Evolutionary conservation across 2,329 filamentous ascomycete species (phyloP), one percentile per base, ranked within the genome.

Genomic region (Reticulascus tulasneorum): DNA sequence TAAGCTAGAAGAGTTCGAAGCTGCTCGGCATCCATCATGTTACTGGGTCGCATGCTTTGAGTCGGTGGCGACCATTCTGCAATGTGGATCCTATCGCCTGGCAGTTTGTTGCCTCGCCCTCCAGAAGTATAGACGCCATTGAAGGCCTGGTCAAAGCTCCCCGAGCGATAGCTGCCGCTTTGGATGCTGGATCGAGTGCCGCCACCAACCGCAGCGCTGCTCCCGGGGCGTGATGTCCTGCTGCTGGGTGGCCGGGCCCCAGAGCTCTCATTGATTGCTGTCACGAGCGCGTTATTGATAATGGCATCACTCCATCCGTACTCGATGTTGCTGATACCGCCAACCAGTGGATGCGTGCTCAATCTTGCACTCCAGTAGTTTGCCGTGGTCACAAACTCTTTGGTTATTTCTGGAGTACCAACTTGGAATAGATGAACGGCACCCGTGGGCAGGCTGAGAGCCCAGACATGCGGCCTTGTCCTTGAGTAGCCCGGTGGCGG

Each of bases 351-450:
- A 55, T 97, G 89, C 44, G 94, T 96, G 53, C 89, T 95, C 21
- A 97, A 72, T 33, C 93, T 79, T 3, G 93, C 91, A 54, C 88
- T 93, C 93, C 93, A 98, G 64, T 97, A 98, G 63, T 98, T 98
- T 51, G 87, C 88, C 2, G 90, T 94, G 13, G 79, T 83, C 34
- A 97, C 90, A 52, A 96, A 98, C 58, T 98, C 93, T 49, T 85
- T 84, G 50, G 90, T 86, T 51, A 97, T 95, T 51, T 98, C 93
- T 0, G 87, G 80, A 1, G 93, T 98, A 37, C 93, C 93, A 31
- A 93, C 93, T 54, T 97, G 90, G 73, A 98, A 98, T n/a, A 98
- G 74, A 58, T 98, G 93, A 1, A 98, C 90, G 1, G 91, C 91
- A 10, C 93, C 93, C 2, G 83, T 94, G 0, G 93, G 91, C 29